Conservation (phyloP, 495 filamentous ascomycete genomes). For the Trichoderma erinaceum region DNA sequence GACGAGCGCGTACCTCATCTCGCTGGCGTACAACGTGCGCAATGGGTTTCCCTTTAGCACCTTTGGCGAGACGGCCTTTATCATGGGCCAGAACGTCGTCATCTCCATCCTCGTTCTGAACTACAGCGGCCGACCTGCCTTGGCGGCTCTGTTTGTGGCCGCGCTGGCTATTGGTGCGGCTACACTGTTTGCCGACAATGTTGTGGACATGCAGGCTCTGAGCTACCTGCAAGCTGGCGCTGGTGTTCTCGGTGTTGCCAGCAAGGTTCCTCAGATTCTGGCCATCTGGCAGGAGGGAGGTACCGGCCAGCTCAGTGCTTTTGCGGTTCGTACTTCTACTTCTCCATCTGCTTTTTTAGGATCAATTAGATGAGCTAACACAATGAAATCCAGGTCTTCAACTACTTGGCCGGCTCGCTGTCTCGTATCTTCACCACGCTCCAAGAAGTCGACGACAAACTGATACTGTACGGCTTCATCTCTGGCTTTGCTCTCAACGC, state of each 20-base stretch:
- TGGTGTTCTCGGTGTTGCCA: conserved; percentile 72
- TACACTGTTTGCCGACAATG: conserved; percentile 59
- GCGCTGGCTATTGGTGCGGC: conserved; percentile 60
- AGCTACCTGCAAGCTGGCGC: conserved; percentile 77
- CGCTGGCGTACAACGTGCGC: conserved; percentile 81
- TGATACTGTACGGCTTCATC: conserved; percentile 90
- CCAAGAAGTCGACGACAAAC: conserved; percentile 89
- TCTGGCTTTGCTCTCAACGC: conserved; percentile 83
- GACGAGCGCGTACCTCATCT: conserved; percentile 75
- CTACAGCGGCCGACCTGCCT: conserved; percentile 55
- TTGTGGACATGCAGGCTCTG: conserved; percentile 64
- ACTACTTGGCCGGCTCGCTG: conserved; percentile 87
- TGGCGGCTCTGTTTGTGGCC: conserved; percentile 69
- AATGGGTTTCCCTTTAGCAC: conserved; percentile 92
- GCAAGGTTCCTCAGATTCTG: conserved; percentile 87
- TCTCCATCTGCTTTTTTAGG: not conserved
- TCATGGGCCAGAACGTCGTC: conserved; percentile 83
- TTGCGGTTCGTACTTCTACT: conserved; percentile 59
- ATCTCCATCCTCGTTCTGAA: conserved; percentile 79
- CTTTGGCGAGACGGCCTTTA: conserved; percentile 88
- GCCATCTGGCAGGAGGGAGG: conserved; percentile 76
- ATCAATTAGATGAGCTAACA: not conserved
- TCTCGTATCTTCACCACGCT: conserved; percentile 94
- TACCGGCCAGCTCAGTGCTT: conserved; percentile 93
- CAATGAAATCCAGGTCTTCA: conserved; percentile 67